phyloP scores from a whole-genome alignment of 768 basidiomycete species.

The Amanita molliuscula region DNA sequence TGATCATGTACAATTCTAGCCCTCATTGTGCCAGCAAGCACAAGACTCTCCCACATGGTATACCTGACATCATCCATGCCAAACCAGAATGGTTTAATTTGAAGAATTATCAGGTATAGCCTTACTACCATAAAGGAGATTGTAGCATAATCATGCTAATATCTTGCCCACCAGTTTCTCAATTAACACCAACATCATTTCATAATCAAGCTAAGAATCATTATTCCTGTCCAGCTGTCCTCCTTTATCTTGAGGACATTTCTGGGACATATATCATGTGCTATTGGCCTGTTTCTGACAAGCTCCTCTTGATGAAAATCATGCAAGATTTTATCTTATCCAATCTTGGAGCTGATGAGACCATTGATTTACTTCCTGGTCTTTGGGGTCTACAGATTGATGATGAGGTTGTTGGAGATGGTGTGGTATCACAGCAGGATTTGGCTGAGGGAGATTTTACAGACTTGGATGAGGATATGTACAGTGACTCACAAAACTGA shows the following conservation, averaged over 20 bases:
- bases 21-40: conserved; percentile 16
- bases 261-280: not conserved
- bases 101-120: conserved; percentile 10
- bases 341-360: not conserved
- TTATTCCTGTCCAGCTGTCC: not conserved
- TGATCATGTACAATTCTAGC: conserved; percentile 12
- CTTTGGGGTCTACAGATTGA: not conserved
- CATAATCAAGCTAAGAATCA: not conserved
- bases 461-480: not conserved
- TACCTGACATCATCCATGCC: conserved; percentile 22
- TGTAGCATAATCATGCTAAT: not conserved
- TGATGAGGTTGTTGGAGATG: not conserved
- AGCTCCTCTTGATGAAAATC: not conserved
- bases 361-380: not conserved
- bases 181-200: not conserved
- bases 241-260: not conserved
- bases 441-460: not conserved
- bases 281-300: not conserved
- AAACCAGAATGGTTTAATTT: conserved; percentile 17
- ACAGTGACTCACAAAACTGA: too few species aligned
- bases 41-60: conserved; percentile 29
- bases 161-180: too few species aligned
- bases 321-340: not conserved
- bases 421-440: not conserved
- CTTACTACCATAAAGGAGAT: not conserved